phyloP scores from a whole-genome alignment of 495 filamentous ascomycete species.

The Xylaria telfairii region DNA sequence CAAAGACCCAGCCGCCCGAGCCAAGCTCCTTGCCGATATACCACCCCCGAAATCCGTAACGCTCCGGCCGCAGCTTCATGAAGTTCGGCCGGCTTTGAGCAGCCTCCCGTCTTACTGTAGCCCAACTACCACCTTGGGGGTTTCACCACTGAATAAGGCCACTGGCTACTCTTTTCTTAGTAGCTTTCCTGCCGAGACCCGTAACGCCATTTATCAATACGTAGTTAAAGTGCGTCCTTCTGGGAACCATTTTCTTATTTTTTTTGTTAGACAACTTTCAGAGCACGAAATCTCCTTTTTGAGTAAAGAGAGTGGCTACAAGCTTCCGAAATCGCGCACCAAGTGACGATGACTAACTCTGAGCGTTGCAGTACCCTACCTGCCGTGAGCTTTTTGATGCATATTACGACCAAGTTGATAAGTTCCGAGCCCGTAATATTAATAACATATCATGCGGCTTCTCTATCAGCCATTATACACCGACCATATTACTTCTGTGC shows the following conservation, averaged over 20 bases:
- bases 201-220: slow-evolving; percentile 42
- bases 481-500: slow-evolving; percentile 45
- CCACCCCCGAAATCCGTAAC: slow-evolving; percentile 22
- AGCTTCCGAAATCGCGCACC: too few species aligned
- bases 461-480: slow-evolving; percentile 33
- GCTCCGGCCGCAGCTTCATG: slow-evolving; percentile 32
- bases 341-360: too few species aligned
- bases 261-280: too few species aligned
- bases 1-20: slow-evolving; percentile 32
- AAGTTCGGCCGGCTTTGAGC: slow-evolving; percentile 29
- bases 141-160: not conserved
- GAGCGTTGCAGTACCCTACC: slow-evolving; percentile 37
- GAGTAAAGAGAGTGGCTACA: too few species aligned
- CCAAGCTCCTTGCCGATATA: slow-evolving; percentile 34
- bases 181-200: slow-evolving; percentile 41
- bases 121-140: slow-evolving; percentile 16
- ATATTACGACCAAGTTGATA: slow-evolving; percentile 39
- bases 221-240: too few species aligned
- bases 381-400: slow-evolving; percentile 36
- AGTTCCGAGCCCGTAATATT: slow-evolving; percentile 23
- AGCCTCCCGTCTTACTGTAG: slow-evolving; percentile 33
- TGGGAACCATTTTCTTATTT: too few species aligned
- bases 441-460: not conserved
- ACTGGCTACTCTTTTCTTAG: slow-evolving; percentile 32
- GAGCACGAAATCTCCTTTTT: too few species aligned